phyloP scores from a whole-genome alignment of 2,329 filamentous ascomycete genomes.

The Ophiocordyceps unilateralis region DNA sequence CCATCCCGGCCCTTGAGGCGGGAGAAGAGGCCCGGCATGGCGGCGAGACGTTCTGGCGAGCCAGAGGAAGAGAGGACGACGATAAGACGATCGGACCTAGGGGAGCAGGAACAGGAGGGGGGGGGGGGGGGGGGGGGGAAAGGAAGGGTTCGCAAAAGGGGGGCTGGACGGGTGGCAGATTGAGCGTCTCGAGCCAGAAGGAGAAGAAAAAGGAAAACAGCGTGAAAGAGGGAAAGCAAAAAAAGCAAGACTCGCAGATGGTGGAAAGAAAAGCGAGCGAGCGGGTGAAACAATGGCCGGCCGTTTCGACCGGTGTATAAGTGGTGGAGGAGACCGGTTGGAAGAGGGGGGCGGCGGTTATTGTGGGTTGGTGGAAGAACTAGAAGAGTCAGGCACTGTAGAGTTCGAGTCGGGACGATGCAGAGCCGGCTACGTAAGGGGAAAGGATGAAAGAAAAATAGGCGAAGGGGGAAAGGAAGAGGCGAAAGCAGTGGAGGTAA shows the following conservation, averaged over 20 bases:
- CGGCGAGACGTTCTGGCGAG: slow-evolving; percentile 6
- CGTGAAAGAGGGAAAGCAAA: neutral
- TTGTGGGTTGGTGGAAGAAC: neutral
- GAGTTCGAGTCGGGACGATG: neutral
- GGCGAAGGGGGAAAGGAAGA: neutral
- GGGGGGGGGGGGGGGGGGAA: neutral
- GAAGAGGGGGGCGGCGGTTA: neutral
- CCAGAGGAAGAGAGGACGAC: neutral
- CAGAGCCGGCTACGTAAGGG: neutral
- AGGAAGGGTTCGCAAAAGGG: neutral
- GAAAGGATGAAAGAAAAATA: neutral
- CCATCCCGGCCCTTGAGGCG: slow-evolving; percentile 62
- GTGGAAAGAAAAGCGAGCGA: neutral
- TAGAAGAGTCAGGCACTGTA: neutral
- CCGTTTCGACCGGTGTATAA: slow-evolving; percentile 1
- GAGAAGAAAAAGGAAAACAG: slow-evolving; percentile 1
- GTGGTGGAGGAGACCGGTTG: slow-evolving; percentile 1
- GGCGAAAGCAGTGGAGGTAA: neutral
- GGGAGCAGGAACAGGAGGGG: too few relatives aligned
- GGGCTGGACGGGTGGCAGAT: neutral
- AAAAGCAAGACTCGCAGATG: neutral
- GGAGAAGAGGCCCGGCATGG: slow-evolving; percentile 42
- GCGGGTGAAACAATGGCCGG: neutral
- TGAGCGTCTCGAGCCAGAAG: neutral
- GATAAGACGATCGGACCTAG: neutral